Conservation (phyloP, 306 rosid species). For the Quercus bicolor region DNA sequence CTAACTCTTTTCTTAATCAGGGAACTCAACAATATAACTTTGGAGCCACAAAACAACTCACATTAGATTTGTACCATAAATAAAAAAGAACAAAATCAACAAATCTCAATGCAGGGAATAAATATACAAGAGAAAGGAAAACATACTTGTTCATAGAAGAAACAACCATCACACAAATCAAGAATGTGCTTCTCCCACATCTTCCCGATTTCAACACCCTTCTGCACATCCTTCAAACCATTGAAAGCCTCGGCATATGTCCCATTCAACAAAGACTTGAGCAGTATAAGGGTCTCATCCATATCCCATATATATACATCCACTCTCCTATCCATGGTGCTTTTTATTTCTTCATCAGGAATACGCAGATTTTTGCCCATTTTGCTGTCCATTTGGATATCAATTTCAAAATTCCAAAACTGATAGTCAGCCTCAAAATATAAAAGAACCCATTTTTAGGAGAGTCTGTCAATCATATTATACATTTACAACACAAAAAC, state of each 20-base stretch:
- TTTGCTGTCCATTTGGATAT: neutral
- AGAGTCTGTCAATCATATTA: neutral
- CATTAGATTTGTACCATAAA: neutral
- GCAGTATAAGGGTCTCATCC: constrained; percentile 94
- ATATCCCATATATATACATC: constrained; percentile 85
- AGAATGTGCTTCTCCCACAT: constrained; percentile 86
- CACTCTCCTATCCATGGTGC: constrained; percentile 31
- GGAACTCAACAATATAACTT: constrained; percentile 13
- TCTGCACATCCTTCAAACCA: constrained; percentile 66
- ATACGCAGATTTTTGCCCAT: constrained; percentile 45
- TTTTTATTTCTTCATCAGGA: constrained; percentile 23
- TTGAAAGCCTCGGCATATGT: constrained; percentile 61
- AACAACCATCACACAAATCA: constrained; percentile 67
- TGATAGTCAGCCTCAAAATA: constrained; percentile 11
- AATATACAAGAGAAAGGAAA: constrained; percentile 14
- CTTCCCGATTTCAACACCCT: constrained; percentile 75
- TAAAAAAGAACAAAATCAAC: neutral
- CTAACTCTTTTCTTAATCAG: neutral
- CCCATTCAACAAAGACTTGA: constrained; percentile 77
- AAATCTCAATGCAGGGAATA: neutral
- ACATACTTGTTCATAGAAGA: constrained; percentile 80
- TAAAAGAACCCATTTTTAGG: neutral
- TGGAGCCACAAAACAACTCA: constrained; percentile 7
- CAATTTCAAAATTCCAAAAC: neutral
- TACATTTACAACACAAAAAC: neutral